These are phyloP conservation scores for Apophysomyces trapeziformis DNA, from an alignment of 371 early-diverging fungal species.

Conservation along the genomic window DNA sequence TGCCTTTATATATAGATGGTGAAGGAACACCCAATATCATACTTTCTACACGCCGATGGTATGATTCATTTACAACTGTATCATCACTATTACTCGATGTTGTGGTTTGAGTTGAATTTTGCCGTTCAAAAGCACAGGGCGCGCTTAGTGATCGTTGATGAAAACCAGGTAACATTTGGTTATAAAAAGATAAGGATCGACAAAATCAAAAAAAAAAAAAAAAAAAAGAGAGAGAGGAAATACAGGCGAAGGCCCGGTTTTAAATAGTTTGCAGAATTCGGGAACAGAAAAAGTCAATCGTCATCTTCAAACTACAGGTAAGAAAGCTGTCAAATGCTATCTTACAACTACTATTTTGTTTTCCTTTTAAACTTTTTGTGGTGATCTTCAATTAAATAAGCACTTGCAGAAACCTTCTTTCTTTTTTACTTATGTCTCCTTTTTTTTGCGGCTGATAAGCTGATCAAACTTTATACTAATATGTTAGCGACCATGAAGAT, in stretches of 20 bases:
- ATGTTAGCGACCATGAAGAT: neutral
- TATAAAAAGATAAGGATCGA: conserved; percentile 5
- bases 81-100: neutral
- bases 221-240: neutral
- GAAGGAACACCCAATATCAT: neutral
- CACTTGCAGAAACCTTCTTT: neutral
- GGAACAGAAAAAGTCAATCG: conserved; percentile 6
- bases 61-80: neutral
- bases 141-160: conserved; percentile 6
- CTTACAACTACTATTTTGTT: neutral
- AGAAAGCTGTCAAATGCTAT: neutral
- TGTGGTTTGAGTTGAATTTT: neutral
- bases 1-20: neutral
- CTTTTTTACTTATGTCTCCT: neutral
- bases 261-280: conserved; percentile 11
- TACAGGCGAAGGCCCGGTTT: conserved; percentile 9
- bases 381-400: neutral
- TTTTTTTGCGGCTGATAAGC: neutral
- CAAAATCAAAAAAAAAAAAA: neutral
- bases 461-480: neutral
- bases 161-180: neutral
- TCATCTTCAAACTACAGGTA: conserved; percentile 2
- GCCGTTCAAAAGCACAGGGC: conserved; percentile 3
- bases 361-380: neutral
- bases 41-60: neutral